Base-by-base conservation (phyloP, 176 grass and related monocot genomes). In the Oryza longistaminata region DNA sequence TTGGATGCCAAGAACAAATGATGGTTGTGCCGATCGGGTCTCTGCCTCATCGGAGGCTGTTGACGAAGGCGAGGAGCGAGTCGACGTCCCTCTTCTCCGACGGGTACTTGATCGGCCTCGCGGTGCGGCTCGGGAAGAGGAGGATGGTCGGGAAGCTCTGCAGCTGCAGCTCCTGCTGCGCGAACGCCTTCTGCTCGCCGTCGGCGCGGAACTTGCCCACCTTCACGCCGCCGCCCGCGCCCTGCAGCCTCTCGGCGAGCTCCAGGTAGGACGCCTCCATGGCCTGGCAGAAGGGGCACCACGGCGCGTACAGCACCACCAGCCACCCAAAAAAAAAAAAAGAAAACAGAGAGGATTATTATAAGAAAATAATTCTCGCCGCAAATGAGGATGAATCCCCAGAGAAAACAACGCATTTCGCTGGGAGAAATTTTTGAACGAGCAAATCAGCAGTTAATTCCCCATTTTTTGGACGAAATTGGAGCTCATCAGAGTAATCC, bases 281-380 rank as follows among this genome's bases (percentile, higher is more conserved):
- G n/a, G 85, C 91, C 93, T 98, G 93, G 80, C 95, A 98, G 85
- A 85, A 98, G 0, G 68, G 89, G 83, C 95, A 98, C 95, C 93
- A 93, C 5, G 95, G 93, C 75, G 93, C 93, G 46, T 95, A 98
- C 24, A 95, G 87, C 37, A 93, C 95, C 2, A 95, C 86, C 34
- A 98, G 90, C 95, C 95, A 98, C 29, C n/a, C n/a, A n/a, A n/a
- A 35, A 58, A 40, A 89, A 53, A 3, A 11, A 70, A 35, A 31
- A 35, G 46, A 40, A 89, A 53, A 3, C 15, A 70, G 1, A 31
- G 2, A 7, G 0, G 77, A 13, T 15, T 92, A 86, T 44, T 80
- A 75, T 80, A 75, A 62, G 34, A 6, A 3, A 80, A 42, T 8
- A 9, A 29, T 40, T 50, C 37, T 35, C 6, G 22, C 17, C 24